phyloP scores from a whole-genome alignment of 805 yeast species.

The Candida easanensis region DNA sequence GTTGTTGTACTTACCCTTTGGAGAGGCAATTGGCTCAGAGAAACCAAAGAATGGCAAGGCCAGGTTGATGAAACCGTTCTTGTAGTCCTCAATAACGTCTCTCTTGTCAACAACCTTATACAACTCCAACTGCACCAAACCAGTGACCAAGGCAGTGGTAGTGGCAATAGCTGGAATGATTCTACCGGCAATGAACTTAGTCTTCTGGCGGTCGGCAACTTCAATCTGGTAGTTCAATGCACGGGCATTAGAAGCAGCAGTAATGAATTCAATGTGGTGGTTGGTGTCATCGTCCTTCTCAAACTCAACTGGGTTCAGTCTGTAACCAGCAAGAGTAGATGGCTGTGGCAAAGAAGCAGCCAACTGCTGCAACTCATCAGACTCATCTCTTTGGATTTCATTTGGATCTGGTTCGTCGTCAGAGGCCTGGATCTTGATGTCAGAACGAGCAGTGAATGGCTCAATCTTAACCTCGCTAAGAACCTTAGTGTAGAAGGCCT shows the following conservation, averaged over 20 bases:
- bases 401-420: constrained; percentile 90
- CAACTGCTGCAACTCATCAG: constrained; percentile 61
- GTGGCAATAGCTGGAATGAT: constrained; percentile 99
- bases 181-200: constrained; percentile 97
- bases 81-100: constrained; percentile 76
- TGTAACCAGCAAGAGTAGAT: constrained; percentile 81
- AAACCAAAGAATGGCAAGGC: constrained; percentile 96
- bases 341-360: constrained; percentile 87
- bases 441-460: constrained; percentile 73
- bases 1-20: constrained; percentile 75
- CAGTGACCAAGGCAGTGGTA: constrained; percentile 97
- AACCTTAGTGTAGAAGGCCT: constrained; percentile 49
- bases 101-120: constrained; percentile 83
- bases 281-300: constrained; percentile 98
- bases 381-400: constrained; percentile 48
- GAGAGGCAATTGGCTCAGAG: constrained; percentile 90
- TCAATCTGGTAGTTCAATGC: constrained; percentile 90
- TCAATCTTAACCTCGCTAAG: constrained; percentile 48
- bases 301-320: constrained; percentile 86
- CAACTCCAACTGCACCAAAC: constrained; percentile 86
- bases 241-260: constrained; percentile 94
- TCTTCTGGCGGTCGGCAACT: constrained; percentile 82
- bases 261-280: constrained; percentile 93
- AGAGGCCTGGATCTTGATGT: constrained; percentile 76
- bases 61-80: constrained; percentile 88